Conservation (phyloP, 257 asterid genomes). For the Nicotiana attenuata region DNA sequence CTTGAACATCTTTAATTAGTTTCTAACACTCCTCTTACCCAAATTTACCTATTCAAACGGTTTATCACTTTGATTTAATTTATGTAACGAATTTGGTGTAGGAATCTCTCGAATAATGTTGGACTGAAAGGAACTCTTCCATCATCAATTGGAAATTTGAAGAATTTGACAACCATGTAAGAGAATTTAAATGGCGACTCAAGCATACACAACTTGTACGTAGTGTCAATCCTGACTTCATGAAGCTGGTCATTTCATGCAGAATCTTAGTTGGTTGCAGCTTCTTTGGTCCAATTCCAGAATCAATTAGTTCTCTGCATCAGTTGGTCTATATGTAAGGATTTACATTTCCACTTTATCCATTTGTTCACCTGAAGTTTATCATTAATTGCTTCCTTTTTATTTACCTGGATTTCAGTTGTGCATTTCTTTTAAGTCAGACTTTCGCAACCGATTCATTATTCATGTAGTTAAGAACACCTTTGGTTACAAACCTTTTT, state of each 20-base stretch:
- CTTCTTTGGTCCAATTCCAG: constrained; percentile 78
- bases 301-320: constrained; percentile 66
- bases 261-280: constrained; percentile 83
- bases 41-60: background rate
- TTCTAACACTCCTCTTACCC: too few species aligned
- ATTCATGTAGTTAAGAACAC: background rate
- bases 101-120: constrained; percentile 87
- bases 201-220: background rate
- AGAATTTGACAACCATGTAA: constrained; percentile 67
- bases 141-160: constrained; percentile 59
- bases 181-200: constrained; percentile 13
- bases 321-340: constrained; percentile 67
- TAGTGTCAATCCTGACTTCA: constrained; percentile 7
- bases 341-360: background rate
- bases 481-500: background rate
- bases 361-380: background rate
- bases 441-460: background rate
- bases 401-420: background rate
- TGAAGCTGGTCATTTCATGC: constrained; percentile 18
- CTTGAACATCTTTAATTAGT: background rate
- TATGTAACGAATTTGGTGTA: constrained; percentile 14
- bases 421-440: background rate
- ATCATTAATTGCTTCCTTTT: background rate
- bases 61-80: background rate
- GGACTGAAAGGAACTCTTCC: constrained; percentile 73